A percentile compares a stretch with the other conserved stretches of the same genome.
phyloP scores from a whole-genome alignment of 768 basidiomycete species.

The Tricholomella constricta region DNA sequence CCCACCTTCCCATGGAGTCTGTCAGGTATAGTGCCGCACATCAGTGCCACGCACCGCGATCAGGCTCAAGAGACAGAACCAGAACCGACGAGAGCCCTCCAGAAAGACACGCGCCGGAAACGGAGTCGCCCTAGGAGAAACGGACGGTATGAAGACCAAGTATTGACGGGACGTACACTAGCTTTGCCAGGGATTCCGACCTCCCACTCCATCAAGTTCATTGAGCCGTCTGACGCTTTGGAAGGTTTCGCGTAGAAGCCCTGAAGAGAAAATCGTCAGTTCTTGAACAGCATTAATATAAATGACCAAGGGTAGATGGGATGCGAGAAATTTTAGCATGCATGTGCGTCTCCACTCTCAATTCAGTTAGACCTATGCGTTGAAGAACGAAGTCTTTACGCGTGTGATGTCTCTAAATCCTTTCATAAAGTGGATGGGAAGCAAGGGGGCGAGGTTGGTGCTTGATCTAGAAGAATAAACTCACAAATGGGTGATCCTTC shows the following conservation, averaged over 20 bases:
- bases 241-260: slow-evolving; percentile 96
- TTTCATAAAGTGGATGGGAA: not conserved
- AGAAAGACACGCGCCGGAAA: slow-evolving; percentile 13
- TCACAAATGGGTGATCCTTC: slow-evolving; percentile 97
- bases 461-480: slow-evolving; percentile 31
- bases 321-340: too few relatives aligned
- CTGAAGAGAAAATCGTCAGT: slow-evolving; percentile 42
- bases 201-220: slow-evolving; percentile 99
- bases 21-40: slow-evolving; percentile 8
- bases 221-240: slow-evolving; percentile 88
- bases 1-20: slow-evolving; percentile 99
- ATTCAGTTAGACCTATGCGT: not conserved
- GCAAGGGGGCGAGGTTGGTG: not conserved
- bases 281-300: too few relatives aligned
- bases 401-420: not conserved
- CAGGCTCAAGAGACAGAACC: slow-evolving; percentile 7
- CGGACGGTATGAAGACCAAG: not conserved
- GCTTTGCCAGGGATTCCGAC: slow-evolving; percentile 96
- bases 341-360: too few relatives aligned
- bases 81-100: not conserved
- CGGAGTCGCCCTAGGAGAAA: slow-evolving; percentile 1
- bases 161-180: slow-evolving; percentile 54
- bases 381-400: slow-evolving; percentile 2
- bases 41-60: slow-evolving; percentile 12
- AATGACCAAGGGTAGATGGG: too few relatives aligned